Evolutionary conservation across 2,329 filamentous ascomycete species (phyloP).

Genomic region (Ampelomyces quisqualis): DNA sequence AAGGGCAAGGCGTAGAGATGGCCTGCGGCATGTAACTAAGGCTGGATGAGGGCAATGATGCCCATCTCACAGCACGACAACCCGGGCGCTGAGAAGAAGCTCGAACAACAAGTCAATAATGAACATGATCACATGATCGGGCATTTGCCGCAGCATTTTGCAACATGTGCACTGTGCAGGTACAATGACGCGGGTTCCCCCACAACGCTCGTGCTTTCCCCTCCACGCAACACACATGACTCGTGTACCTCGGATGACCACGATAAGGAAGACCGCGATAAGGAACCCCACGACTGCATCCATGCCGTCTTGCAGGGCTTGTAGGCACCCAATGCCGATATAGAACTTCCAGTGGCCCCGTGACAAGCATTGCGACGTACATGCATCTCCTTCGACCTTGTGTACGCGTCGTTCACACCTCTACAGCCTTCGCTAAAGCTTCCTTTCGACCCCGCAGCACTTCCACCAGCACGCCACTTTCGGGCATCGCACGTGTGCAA

Average conservation of each 20-base stretch:
- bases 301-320: not conserved
- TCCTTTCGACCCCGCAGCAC: slow-evolving; percentile 12
- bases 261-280: slow-evolving; percentile 2
- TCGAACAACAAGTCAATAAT: slow-evolving; percentile 10
- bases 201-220: too few species aligned
- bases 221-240: slow-evolving; percentile 13
- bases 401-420: slow-evolving; percentile 18
- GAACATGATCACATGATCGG: not conserved
- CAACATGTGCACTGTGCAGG: too few species aligned
- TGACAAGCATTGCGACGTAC: slow-evolving; percentile 11
- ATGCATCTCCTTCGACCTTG: slow-evolving; percentile 22
- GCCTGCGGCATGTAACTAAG: too few species aligned
- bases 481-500: slow-evolving; percentile 16
- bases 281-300: slow-evolving; percentile 2
- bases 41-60: not conserved
- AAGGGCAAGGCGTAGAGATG: slow-evolving; percentile 52
- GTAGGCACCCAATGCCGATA: not conserved
- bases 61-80: not conserved
- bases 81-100: not conserved
- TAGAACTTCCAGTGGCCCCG: slow-evolving; percentile 5
- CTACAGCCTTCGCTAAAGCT: slow-evolving; percentile 14
- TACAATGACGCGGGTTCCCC: too few species aligned
- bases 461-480: slow-evolving; percentile 10
- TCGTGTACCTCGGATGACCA: slow-evolving; percentile 16
- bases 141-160: too few species aligned